These are phyloP conservation scores for Glutinoglossum americanum DNA, from an alignment of 495 filamentous ascomycete species.

Conservation along the genomic window DNA sequence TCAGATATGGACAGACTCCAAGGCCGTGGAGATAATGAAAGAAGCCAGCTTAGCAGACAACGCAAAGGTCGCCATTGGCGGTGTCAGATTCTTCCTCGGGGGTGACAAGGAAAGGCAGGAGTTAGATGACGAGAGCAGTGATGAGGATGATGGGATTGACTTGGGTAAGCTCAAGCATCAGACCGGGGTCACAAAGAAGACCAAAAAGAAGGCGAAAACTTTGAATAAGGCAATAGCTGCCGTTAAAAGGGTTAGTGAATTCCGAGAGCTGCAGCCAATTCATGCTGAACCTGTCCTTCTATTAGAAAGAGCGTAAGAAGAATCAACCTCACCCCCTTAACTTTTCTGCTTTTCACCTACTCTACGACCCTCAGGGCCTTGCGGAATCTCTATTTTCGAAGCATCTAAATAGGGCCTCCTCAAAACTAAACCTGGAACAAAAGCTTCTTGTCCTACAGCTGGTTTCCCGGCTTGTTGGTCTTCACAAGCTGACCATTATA, in stretches of 20 bases:
- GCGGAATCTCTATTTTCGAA: constrained; percentile 78
- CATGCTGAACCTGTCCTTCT: not conserved
- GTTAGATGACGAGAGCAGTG: constrained; percentile 68
- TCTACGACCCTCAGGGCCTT: constrained; percentile 91
- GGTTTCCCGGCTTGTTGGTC: constrained; percentile 69
- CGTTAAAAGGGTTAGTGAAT: constrained; percentile 29
- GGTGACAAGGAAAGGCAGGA: constrained; percentile 90
- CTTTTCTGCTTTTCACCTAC: constrained; percentile 91
- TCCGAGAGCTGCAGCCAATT: not conserved
- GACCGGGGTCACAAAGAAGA: constrained; percentile 84
- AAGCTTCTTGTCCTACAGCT: constrained; percentile 77
- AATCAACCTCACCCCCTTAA: constrained; percentile 68
- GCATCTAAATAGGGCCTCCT: constrained; percentile 70
- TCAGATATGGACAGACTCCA: constrained; percentile 72
- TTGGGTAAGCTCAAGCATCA: constrained; percentile 67
- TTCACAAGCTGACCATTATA: constrained; percentile 79
- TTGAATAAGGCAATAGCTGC: constrained; percentile 59
- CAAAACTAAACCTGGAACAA: constrained; percentile 73
- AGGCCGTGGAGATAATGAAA: constrained; percentile 87
- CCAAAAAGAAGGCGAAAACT: constrained; percentile 57
- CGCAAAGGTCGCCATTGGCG: constrained; percentile 71
- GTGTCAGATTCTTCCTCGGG: constrained; percentile 84
- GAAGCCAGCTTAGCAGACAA: constrained; percentile 64
- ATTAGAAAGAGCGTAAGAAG: constrained; percentile 63
- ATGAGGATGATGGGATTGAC: constrained; percentile 54